Conservation (phyloP, 345 rosid species). For the Hypericum perforatum region DNA sequence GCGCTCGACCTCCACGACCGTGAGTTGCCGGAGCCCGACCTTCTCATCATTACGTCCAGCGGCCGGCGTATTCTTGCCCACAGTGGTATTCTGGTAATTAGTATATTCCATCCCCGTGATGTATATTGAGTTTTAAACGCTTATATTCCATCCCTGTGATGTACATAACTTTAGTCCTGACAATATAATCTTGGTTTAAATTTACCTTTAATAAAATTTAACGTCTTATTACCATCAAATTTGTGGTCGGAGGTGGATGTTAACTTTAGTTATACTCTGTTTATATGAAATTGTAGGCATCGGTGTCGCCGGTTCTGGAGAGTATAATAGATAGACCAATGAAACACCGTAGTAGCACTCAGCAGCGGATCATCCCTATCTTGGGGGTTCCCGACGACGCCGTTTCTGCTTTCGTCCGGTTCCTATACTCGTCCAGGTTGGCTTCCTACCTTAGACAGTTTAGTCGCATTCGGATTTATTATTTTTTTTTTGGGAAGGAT, state of each 20-base stretch:
- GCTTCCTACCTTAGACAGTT: not conserved
- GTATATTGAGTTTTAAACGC: not conserved
- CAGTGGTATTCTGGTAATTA: slow-evolving; percentile 47
- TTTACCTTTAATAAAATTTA: too few relatives aligned
- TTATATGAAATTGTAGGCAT: slow-evolving; percentile 29
- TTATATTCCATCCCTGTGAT: too few relatives aligned
- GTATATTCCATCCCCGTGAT: not conserved
- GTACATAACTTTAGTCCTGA: too few relatives aligned
- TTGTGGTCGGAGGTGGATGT: too few relatives aligned
- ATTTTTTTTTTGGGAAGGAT: too few relatives aligned
- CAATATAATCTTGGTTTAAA: too few relatives aligned
- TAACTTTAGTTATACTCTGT: too few relatives aligned
- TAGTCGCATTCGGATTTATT: too few relatives aligned
- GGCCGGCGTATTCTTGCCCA: slow-evolving; percentile 66
- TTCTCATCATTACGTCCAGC: slow-evolving; percentile 56
- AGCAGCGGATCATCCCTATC: slow-evolving; percentile 40
- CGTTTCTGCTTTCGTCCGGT: slow-evolving; percentile 53
- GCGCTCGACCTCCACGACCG: slow-evolving; percentile 4
- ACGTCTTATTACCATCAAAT: too few relatives aligned
- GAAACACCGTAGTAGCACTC: slow-evolving; percentile 42
- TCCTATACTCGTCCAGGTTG: slow-evolving; percentile 62
- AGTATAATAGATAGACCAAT: slow-evolving; percentile 41
- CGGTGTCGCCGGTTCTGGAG: slow-evolving; percentile 57
- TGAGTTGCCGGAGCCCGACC: slow-evolving; percentile 40
- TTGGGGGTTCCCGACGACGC: slow-evolving; percentile 80